phyloP scores from a whole-genome alignment of 1,139 yeast species.

The Scheffersomyces quercinus region DNA sequence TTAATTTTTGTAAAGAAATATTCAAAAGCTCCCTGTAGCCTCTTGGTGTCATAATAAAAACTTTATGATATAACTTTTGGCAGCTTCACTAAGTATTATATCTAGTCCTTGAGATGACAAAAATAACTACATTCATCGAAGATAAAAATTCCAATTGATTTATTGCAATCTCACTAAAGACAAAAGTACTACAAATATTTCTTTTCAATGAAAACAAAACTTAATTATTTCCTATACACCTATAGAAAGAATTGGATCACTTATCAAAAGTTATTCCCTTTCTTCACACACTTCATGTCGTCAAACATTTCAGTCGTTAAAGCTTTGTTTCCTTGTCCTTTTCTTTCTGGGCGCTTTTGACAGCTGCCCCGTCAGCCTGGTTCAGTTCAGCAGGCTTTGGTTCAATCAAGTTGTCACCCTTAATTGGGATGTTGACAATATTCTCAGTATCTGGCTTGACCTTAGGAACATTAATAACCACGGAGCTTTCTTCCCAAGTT shows the following conservation, averaged over 20 bases:
- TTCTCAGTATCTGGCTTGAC: slow-evolving; percentile 22
- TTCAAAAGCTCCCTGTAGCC: too few species aligned
- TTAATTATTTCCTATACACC: neutral
- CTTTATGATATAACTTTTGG: too few species aligned
- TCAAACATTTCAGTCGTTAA: too few species aligned
- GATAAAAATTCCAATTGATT: too few species aligned
- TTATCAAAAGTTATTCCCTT: neutral
- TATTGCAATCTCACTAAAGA: too few species aligned
- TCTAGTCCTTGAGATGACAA: too few species aligned
- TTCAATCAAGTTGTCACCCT: neutral
- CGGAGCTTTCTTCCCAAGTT: slow-evolving; percentile 18
- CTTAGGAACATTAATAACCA: slow-evolving; percentile 26
- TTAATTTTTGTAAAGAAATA: too few species aligned
- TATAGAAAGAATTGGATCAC: neutral
- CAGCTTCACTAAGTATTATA: too few species aligned
- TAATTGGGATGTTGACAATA: slow-evolving; percentile 9
- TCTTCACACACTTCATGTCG: neutral
- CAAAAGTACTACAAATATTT: neutral
- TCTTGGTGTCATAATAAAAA: too few species aligned
- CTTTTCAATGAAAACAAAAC: neutral
- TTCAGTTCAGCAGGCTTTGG: neutral
- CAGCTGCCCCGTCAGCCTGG: neutral
- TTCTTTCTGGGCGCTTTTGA: neutral
- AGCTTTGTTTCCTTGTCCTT: neutral
- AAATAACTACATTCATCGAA: too few species aligned